These are phyloP conservation scores for Dioscorea cayenensis DNA, from an alignment of 116 monocot genomes.

Conservation along the genomic window DNA sequence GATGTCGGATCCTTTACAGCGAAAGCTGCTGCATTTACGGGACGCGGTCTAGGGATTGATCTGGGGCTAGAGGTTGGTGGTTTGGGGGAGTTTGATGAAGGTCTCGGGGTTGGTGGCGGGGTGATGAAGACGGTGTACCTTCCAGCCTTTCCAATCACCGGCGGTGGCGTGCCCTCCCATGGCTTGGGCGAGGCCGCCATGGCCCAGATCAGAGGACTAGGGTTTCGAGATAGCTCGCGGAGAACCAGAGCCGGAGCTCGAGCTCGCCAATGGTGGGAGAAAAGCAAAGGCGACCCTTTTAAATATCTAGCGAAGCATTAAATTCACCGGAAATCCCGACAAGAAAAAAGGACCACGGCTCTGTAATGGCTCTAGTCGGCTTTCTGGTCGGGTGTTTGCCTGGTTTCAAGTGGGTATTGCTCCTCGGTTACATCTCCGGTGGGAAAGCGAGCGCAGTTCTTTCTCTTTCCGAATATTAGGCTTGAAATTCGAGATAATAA, in stretches of 20 bases:
- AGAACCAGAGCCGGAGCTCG: neutral
- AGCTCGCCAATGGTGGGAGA: slow-evolving; percentile 1
- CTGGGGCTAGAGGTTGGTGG: slow-evolving; percentile 1
- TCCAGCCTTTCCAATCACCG: slow-evolving; percentile 59
- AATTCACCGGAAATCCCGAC: neutral
- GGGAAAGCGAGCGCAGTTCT: no score
- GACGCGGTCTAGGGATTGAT: neutral
- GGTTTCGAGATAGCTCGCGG: neutral
- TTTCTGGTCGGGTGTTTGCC: no score
- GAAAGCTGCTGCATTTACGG: slow-evolving; percentile 3
- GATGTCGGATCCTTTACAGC: slow-evolving; percentile 18
- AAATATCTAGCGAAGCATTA: neutral
- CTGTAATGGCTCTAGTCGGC: no score
- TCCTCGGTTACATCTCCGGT: no score
- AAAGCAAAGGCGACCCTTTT: neutral
- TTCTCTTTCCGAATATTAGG: no score
- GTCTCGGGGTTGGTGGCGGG: slow-evolving; percentile 31
- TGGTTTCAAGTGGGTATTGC: no score
- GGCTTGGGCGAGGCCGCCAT: slow-evolving; percentile 13
- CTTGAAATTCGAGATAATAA: no score
- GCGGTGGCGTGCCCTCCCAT: slow-evolving; percentile 48
- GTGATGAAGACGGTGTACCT: slow-evolving; percentile 66
- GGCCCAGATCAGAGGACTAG: slow-evolving; percentile 1
- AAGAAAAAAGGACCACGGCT: neutral
- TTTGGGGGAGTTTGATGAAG: slow-evolving; percentile 6